These are phyloP conservation scores for Prototheca stagnorum DNA, from an alignment of 163 green algal genomes.

Conservation along the genomic window DNA sequence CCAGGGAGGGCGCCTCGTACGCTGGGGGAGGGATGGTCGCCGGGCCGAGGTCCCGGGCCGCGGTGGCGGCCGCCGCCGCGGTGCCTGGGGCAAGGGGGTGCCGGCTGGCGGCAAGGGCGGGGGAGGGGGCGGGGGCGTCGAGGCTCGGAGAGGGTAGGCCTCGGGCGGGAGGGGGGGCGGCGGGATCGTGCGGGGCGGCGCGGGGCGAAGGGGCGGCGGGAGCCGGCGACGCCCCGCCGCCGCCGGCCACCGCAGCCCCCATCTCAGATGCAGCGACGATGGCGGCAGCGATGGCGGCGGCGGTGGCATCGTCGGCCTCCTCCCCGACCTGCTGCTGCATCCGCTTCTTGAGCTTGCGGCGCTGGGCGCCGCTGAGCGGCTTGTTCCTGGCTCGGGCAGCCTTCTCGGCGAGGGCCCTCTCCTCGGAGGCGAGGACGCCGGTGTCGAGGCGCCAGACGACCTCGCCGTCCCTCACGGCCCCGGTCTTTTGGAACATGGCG, in stretches of 20 bases:
- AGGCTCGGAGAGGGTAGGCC: too few species aligned
- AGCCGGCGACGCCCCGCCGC: not conserved
- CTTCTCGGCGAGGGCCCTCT: constrained; percentile 8
- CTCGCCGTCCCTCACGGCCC: constrained; percentile 12
- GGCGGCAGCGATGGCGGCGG: not conserved
- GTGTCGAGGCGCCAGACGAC: constrained; percentile 24
- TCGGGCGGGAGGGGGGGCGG: too few species aligned
- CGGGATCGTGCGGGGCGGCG: too few species aligned
- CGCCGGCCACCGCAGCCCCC: not conserved
- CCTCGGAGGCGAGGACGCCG: constrained; percentile 4
- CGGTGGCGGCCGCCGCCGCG: too few species aligned
- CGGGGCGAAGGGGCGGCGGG: not conserved
- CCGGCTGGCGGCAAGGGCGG: too few species aligned
- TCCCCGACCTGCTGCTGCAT: too few species aligned
- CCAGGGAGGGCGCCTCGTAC: too few species aligned
- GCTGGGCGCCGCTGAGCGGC: constrained; percentile 5
- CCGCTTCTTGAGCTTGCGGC: constrained; percentile 12
- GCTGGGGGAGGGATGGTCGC: too few species aligned
- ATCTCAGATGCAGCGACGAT: not conserved
- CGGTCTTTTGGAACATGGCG: constrained; percentile 21
- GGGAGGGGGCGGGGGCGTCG: too few species aligned
- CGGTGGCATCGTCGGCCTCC: not conserved
- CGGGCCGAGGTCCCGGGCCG: too few species aligned
- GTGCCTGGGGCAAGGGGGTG: too few species aligned
- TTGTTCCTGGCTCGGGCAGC: constrained; percentile 6